Evolutionary conservation across 306 rosid genomes (phyloP).

Genomic region (Cicer pinnatifidum): DNA sequence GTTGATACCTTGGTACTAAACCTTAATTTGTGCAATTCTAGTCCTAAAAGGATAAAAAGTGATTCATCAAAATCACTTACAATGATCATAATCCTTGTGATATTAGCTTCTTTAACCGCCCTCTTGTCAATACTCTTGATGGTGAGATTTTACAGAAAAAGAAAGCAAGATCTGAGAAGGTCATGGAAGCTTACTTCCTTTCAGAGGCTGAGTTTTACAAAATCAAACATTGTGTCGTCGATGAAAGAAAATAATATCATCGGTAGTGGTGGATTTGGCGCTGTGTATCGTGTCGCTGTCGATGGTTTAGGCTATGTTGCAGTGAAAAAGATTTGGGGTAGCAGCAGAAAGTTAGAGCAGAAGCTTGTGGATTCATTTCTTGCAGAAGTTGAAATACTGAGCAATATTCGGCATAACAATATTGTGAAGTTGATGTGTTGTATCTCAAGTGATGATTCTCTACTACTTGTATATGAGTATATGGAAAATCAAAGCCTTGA

Average conservation of each 20-base stretch:
- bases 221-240: conserved; percentile 42
- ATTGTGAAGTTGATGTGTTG: conserved; percentile 50
- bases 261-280: conserved; percentile 49
- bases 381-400: conserved; percentile 45
- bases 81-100: conserved; percentile 52
- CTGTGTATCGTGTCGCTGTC: conserved; percentile 41
- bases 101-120: conserved; percentile 30
- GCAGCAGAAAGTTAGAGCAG: conserved; percentile 35
- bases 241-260: conserved; percentile 45
- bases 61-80: conserved; percentile 51
- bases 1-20: conserved; percentile 41
- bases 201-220: conserved; percentile 48
- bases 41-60: conserved; percentile 41
- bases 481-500: conserved; percentile 45
- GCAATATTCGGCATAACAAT: conserved; percentile 48
- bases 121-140: conserved; percentile 27
- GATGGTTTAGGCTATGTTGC: conserved; percentile 44
- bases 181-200: conserved; percentile 51
- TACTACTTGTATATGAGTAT: conserved; percentile 50
- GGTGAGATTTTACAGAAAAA: conserved; percentile 37
- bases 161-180: conserved; percentile 31
- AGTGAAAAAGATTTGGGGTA: conserved; percentile 46
- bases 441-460: conserved; percentile 44
- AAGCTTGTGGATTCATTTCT: conserved; percentile 46
- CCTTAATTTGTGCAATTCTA: conserved; percentile 52